Evolutionary conservation across 306 rosid genomes (phyloP), one percentile per base, ranked within the genome.

Genomic region (Quercus berberidifolia): DNA sequence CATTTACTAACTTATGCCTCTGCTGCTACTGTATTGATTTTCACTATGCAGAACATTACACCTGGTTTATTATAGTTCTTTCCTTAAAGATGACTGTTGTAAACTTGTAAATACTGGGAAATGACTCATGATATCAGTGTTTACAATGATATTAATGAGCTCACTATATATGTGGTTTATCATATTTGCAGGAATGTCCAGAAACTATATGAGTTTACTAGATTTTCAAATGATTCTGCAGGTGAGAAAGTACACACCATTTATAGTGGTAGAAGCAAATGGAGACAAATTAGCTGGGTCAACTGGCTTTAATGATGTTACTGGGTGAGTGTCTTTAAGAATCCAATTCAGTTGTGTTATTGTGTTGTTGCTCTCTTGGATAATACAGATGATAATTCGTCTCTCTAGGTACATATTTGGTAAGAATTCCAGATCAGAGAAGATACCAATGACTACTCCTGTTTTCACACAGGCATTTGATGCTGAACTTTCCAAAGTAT

Each of bases 371-470:
- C 28, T 12, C 60, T 71, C 28, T 80, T 23, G 49, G 41, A 68
- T 78, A 64, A 23, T 69, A 71, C 19, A 59, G 57, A 63, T 69
- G 46, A 60, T 58, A 59, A 73, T 19, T 80, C 69, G 56, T 70
- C 17, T 69, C 5, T 56, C 15, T 82, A 93, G 97, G 83, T 90
- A 93, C 78, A 95, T 95, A 83, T 93, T 95, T 72, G 98, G 98
- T 57, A 93, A 93, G 88, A 93, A 95, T 75, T 95, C 97, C 3
- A 83, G 83, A 25, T 49, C 28, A 56, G 97, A 91, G 86, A 95
- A 91, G 85, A 93, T 95, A 76, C 92, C 97, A 1, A 91, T 95
- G 99, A 95, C 99, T 56, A 93, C 99, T 76, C 98, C 99, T 0
- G 97, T 93, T 25, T 95, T 95, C 90, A 93, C 98, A 12, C 89